Conservation (phyloP, 345 rosid genomes). For the Passiflora organensis region DNA sequence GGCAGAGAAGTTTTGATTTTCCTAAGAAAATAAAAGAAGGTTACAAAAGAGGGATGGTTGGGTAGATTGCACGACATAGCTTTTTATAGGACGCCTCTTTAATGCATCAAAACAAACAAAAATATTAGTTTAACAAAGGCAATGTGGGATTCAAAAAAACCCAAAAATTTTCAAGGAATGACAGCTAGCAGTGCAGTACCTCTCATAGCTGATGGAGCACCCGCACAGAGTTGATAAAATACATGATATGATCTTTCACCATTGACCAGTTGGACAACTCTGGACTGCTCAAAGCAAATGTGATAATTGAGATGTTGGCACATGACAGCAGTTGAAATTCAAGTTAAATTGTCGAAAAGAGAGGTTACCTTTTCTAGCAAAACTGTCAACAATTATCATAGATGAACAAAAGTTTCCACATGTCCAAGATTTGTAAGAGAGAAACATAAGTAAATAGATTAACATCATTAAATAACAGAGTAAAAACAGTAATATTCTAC, state of each 20-base stretch:
- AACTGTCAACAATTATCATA: slow-evolving; percentile 39
- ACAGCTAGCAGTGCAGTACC: slow-evolving; percentile 34
- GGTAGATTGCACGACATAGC: too few species aligned
- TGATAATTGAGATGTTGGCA: slow-evolving; percentile 28
- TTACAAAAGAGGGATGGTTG: too few species aligned
- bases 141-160: slow-evolving; percentile 5
- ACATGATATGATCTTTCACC: slow-evolving; percentile 94
- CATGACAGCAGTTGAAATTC: slow-evolving; percentile 10
- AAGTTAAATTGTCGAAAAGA: slow-evolving; percentile 12
- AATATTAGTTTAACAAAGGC: background rate
- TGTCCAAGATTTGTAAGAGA: slow-evolving; percentile 11
- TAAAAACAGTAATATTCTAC: slow-evolving; percentile 10
- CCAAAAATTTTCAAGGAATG: background rate
- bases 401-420: slow-evolving; percentile 16
- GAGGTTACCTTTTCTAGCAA: slow-evolving; percentile 85
- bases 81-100: too few species aligned
- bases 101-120: too few species aligned
- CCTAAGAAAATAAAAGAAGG: too few species aligned
- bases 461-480: slow-evolving; percentile 4
- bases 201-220: slow-evolving; percentile 77
- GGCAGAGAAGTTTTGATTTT: too few species aligned
- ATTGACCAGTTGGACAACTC: slow-evolving; percentile 79
- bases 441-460: slow-evolving; percentile 22
- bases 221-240: slow-evolving; percentile 91
- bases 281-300: slow-evolving; percentile 59